Percentiles rank a stretch among this genome's conserved stretches.
phyloP scores from a whole-genome alignment of 192 early-diverging fungal genomes.

The Rhizophagus prolifer region DNA sequence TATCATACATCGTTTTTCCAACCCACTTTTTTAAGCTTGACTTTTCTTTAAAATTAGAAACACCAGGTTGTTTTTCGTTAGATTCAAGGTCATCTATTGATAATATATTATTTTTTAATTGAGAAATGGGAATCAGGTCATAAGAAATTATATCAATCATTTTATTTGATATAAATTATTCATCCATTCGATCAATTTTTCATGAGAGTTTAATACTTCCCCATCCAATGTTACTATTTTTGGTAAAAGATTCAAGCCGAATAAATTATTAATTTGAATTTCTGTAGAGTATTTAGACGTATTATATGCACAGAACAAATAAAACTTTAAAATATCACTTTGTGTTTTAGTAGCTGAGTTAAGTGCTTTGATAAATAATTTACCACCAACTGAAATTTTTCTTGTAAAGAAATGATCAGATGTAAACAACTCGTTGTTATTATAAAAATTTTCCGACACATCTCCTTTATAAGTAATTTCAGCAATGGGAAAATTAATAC shows the following conservation, averaged over 20 bases:
- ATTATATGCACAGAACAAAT: not conserved
- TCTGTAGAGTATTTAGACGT: not conserved
- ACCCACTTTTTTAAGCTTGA: not conserved
- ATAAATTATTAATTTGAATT: not conserved
- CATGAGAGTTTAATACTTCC: not conserved
- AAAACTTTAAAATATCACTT: not conserved
- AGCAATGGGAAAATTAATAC: not conserved
- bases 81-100: not conserved
- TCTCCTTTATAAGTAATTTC: not conserved
- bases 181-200: not conserved
- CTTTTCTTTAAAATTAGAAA: not conserved
- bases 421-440: not conserved
- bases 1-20: not conserved
- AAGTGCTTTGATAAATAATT: not conserved
- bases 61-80: not conserved
- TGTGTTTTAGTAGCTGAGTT: not conserved
- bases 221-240: not conserved
- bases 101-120: not conserved
- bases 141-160: not conserved
- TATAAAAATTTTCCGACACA: not conserved
- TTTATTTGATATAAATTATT: not conserved
- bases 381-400: not conserved
- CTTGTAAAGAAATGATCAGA: not conserved
- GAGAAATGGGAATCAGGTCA: not conserved
- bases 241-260: not conserved